phyloP scores from a whole-genome alignment of 352 stramenopile species.

The Phytophthora pini region DNA sequence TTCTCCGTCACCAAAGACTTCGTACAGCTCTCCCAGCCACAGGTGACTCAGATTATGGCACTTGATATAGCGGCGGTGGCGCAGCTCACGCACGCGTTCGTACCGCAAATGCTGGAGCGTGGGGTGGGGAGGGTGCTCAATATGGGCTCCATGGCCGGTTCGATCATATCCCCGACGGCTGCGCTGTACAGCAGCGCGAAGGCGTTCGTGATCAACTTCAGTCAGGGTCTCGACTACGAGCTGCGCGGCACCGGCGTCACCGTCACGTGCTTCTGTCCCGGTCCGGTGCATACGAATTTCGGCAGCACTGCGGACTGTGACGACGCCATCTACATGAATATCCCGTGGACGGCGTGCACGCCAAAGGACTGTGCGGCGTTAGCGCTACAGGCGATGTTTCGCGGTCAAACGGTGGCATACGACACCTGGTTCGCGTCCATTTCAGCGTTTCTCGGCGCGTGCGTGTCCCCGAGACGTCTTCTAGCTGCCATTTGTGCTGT shows the following conservation, averaged over 20 bases:
- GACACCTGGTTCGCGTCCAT: constrained; percentile 51
- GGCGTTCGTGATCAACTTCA: constrained; percentile 73
- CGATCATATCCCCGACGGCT: constrained; percentile 58
- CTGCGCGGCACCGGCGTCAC: constrained; percentile 62
- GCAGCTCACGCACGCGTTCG: constrained; percentile 59
- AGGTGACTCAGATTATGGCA: constrained; percentile 62
- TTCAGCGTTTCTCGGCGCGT: constrained; percentile 39
- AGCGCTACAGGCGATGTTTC: constrained; percentile 69
- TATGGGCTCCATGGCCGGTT: constrained; percentile 64
- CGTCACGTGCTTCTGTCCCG: constrained; percentile 72
- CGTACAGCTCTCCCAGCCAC: constrained; percentile 30
- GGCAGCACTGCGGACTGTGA: constrained; percentile 44
- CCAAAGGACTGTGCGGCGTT: constrained; percentile 50
- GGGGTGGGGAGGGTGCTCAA: constrained; percentile 78
- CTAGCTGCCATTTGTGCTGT: constrained; percentile 48
- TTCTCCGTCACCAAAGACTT: constrained; percentile 50
- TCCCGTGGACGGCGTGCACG: constrained; percentile 37
- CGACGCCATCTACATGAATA: constrained; percentile 55
- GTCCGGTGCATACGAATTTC: constrained; percentile 74
- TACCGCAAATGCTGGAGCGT: constrained; percentile 74
- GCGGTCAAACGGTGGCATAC: constrained; percentile 51
- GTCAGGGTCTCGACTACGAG: constrained; percentile 76
- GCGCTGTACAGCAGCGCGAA: constrained; percentile 77
- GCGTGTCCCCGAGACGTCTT: constrained; percentile 46
- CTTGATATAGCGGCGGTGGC: constrained; percentile 64